Evolutionary conservation across 2,329 filamentous ascomycete species (phyloP).

Genomic region (Sporothrix brunneoviolacea): DNA sequence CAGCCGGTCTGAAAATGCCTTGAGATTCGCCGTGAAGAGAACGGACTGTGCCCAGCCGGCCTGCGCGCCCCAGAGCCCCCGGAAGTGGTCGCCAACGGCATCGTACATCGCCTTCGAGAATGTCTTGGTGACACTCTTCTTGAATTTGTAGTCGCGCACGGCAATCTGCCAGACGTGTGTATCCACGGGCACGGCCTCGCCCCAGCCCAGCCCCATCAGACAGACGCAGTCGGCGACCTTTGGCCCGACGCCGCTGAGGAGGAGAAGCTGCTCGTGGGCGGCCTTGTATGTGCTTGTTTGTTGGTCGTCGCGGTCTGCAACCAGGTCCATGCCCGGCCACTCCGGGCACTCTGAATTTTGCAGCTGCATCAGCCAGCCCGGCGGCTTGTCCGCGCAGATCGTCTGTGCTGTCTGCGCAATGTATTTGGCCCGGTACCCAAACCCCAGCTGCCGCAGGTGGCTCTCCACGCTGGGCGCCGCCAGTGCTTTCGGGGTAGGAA

Average conservation of each 20-base stretch:
- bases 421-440: constrained; percentile 92
- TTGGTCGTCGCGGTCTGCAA: no score
- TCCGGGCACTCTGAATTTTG: constrained; percentile 68
- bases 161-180: constrained; percentile 99
- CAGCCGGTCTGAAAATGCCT: constrained; percentile 67
- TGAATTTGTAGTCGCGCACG: constrained; percentile 86
- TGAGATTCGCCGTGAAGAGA: constrained; percentile 87
- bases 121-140: constrained; percentile 59
- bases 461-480: constrained; percentile 68
- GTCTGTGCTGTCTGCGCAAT: constrained; percentile 78
- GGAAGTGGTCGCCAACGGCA: constrained; percentile 83
- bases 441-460: constrained; percentile 74
- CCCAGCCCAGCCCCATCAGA: constrained; percentile 93
- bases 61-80: constrained; percentile 82
- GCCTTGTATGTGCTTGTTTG: constrained; percentile 49
- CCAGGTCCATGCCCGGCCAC: constrained; percentile 32
- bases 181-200: constrained; percentile 89
- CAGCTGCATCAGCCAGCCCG: constrained; percentile 69
- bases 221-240: constrained; percentile 97
- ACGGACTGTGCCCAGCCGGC: constrained; percentile 98
- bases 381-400: constrained; percentile 58
- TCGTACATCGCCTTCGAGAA: constrained; percentile 85
- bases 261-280: constrained; percentile 73
- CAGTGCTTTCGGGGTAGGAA: constrained; percentile 41
- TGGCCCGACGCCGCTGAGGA: constrained; percentile 81